Percentiles rank a stretch among this genome's conserved stretches.
These are phyloP conservation scores for Aspergillus luchuensis DNA, from an alignment of 2,329 filamentous ascomycete species.

Conservation along the genomic window DNA sequence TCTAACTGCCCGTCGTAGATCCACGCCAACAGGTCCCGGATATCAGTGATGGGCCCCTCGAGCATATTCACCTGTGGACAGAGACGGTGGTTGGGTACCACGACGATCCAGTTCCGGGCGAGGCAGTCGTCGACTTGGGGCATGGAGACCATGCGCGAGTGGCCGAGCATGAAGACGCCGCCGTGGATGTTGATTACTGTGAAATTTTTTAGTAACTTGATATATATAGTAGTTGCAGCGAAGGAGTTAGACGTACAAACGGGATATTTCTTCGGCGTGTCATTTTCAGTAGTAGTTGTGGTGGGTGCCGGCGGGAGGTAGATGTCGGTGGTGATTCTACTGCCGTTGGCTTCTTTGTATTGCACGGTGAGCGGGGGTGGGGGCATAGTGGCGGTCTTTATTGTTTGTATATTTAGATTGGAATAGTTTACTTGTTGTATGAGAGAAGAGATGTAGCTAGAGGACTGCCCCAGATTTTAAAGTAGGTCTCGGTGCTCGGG, in stretches of 20 bases:
- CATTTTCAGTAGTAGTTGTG: neutral
- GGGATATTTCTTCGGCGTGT: conserved; percentile 20
- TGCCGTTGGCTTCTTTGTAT: conserved; percentile 28
- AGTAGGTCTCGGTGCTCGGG: conserved; percentile 2
- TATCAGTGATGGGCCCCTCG: conserved; percentile 52
- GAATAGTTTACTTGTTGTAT: too few relatives aligned
- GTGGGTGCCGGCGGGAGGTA: conserved; percentile 18
- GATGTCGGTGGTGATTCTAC: conserved; percentile 30
- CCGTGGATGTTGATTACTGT: conserved; percentile 48
- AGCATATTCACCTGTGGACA: conserved; percentile 52
- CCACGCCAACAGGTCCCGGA: conserved; percentile 49
- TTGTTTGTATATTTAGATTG: neutral
- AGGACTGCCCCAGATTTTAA: neutral
- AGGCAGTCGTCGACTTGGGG: conserved; percentile 45
- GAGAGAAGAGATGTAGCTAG: too few relatives aligned
- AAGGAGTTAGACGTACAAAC: conserved; percentile 22
- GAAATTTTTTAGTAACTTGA: too few relatives aligned
- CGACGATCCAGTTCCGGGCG: conserved; percentile 41
- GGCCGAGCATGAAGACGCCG: conserved; percentile 49
- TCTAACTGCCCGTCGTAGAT: conserved; percentile 38
- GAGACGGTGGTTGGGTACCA: conserved; percentile 37
- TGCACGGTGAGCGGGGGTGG: conserved; percentile 21
- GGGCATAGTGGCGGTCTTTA: conserved; percentile 11
- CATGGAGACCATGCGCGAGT: conserved; percentile 42
- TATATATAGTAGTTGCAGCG: neutral